Evolutionary conservation across 78 protist genomes (phyloP), one percentile per base, ranked within the genome.

Genomic region (Dictyostelium purpureum): DNA sequence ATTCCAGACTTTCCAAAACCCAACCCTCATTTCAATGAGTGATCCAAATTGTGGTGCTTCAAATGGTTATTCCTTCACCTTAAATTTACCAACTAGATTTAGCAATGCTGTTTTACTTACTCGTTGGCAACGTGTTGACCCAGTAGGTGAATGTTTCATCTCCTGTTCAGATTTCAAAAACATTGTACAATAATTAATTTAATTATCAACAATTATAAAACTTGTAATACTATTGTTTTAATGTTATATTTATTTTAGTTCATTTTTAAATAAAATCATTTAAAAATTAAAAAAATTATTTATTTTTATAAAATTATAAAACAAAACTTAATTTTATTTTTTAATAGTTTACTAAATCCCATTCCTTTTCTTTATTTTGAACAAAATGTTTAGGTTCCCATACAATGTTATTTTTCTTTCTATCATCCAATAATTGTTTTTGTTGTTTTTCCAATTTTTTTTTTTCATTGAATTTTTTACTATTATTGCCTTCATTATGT

Each of bases 141-240:
- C 90, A 83, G 90, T 59, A 18, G 90, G 90, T 31, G 90, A 83
- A 37, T 67, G 81, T 40, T 83, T 83, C 45, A 67, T 67, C 43
- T 49, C 26, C 19, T 83, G 90, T 42, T 37, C 61, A 10, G 90
- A 83, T 40, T 69, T 52, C 40, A 43, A 63, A 33, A n/a, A n/a
- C n/a, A n/a, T n/a, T n/a, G n/a, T n/a, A n/a, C n/a, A n/a, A n/a
- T n/a, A n/a, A n/a, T n/a, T n/a, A n/a, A n/a, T n/a, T n/a, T n/a
- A n/a, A n/a, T n/a, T n/a, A n/a, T n/a, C n/a, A n/a, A n/a, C n/a
- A n/a, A n/a, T n/a, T n/a, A n/a, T n/a, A n/a, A n/a, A n/a, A n/a
- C n/a, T n/a, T n/a, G n/a, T n/a, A n/a, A n/a, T n/a, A n/a, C n/a
- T n/a, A n/a, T n/a, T n/a, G n/a, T n/a, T n/a, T n/a, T n/a, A n/a